These are phyloP conservation scores for Globisporangium echinulatum DNA, from an alignment of 352 stramenopile species.

Conservation along the genomic window DNA sequence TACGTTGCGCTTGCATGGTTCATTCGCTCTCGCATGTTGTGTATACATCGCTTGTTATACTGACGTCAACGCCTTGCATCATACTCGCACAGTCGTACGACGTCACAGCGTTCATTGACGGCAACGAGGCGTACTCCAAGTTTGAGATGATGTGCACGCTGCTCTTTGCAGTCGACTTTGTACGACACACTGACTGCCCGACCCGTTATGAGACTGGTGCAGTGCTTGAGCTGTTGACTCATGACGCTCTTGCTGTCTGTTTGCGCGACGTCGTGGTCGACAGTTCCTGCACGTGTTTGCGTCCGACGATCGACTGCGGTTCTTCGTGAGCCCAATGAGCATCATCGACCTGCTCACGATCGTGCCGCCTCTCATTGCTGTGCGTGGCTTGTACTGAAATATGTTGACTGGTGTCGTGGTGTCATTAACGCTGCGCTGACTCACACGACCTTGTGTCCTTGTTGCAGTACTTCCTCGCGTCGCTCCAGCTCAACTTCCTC, in stretches of 20 bases:
- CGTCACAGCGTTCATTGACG: constrained; percentile 4
- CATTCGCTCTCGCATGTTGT: background rate
- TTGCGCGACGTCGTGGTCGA: background rate
- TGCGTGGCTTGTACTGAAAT: constrained; percentile 13
- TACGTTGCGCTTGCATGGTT: constrained; percentile 2
- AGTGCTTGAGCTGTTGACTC: background rate
- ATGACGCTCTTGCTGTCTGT: background rate
- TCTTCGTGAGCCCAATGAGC: constrained; percentile 38
- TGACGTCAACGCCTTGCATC: too few relatives aligned
- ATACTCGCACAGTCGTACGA: constrained; percentile 26
- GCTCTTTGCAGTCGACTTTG: constrained; percentile 46
- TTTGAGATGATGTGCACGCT: constrained; percentile 36
- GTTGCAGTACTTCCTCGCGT: constrained; percentile 28
- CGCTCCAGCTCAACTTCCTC: constrained; percentile 26
- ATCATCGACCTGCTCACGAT: constrained; percentile 63
- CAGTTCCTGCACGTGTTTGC: constrained; percentile 36
- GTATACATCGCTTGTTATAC: too few relatives aligned
- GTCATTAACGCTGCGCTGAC: background rate
- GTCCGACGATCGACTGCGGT: constrained; percentile 27
- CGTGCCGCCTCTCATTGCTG: constrained; percentile 29
- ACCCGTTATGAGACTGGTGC: too few relatives aligned
- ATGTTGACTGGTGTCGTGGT: background rate
- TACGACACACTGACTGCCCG: constrained; percentile 8
- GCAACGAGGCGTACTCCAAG: constrained; percentile 2
- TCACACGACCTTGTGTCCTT: background rate